Evolutionary conservation across 2,329 filamentous ascomycete genomes (phyloP), one percentile per base, ranked within the genome.

Genomic region (Colletotrichum somersetense): DNA sequence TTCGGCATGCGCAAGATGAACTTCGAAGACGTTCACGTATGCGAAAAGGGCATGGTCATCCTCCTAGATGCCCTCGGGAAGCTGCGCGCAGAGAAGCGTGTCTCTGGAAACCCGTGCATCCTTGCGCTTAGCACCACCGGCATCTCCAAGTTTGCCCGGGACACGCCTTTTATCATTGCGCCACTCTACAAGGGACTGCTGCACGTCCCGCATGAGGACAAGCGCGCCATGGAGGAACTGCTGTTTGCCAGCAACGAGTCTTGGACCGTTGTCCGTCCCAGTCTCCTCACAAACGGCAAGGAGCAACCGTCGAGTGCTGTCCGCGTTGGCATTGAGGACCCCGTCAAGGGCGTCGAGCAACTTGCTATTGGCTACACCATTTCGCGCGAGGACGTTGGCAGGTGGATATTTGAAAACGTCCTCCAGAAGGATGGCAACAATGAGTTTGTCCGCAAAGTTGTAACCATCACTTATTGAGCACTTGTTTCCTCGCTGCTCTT

Each of bases 1-100:
- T 77, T 82, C 44, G 63, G 76, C 62, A 57, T 81, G 58, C 72
- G 75, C 52, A 82, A 78, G 46, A 74, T 84, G 67, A 78, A 75
- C 2, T 76, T 85, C 33, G 82, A 85, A 70, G 85, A 89, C 74
- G 83, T 85, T 0, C 75, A 81, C 16, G 82, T 89, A 33, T 90
- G 88, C 77, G 77, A 83, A 44, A 79, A 80, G 30, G 85, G 83
- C 67, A 85, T 85, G 73, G 63, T 67, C 3, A 77, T 80, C 2
- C 81, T 90, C 1, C 74, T 89, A 0, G 74, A 77, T 0, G 83
- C 84, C 1, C 73, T 88, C 10, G 55, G 73, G 0, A 66, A 77
- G 5, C 74, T 81, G 7, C 79, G 82, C 18, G 42, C 64, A n/a
- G 64, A 70, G 10, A 55, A 61, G 11, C 76, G 75, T 35, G 72